phyloP scores from a whole-genome alignment of 305 asterid genomes.

The Andrographis paniculata region DNA sequence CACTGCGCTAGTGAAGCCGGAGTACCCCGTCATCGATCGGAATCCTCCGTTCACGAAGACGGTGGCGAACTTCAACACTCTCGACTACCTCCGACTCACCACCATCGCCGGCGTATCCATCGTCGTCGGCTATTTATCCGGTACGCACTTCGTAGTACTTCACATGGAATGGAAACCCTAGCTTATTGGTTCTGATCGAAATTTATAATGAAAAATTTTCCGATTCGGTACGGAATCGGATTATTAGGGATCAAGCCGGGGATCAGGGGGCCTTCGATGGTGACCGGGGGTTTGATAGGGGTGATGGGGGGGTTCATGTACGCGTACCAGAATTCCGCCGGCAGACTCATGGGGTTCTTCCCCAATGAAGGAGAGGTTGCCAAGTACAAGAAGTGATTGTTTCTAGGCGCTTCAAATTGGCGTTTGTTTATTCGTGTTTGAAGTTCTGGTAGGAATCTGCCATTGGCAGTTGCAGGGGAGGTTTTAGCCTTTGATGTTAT shows the following conservation, averaged over 20 bases:
- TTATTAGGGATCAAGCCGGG: conserved; percentile 87
- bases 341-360: conserved; percentile 97
- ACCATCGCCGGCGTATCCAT: conserved; percentile 63
- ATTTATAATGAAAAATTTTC: background rate
- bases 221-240: background rate
- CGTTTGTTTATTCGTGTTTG: no score
- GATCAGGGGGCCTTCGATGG: conserved; percentile 95
- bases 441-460: no score
- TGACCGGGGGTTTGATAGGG: conserved; percentile 93
- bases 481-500: no score
- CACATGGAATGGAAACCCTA: no score
- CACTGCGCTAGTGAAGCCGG: conserved; percentile 82
- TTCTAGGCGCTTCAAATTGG: no score
- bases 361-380: conserved; percentile 95
- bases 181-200: background rate
- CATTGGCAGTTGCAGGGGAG: no score
- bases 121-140: conserved; percentile 91
- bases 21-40: conserved; percentile 86
- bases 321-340: conserved; percentile 92
- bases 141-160: conserved; percentile 20
- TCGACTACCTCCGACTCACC: conserved; percentile 85
- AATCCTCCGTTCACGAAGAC: conserved; percentile 89
- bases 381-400: conserved; percentile 54
- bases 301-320: conserved; percentile 94
- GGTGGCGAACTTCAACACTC: conserved; percentile 76